Conservation (phyloP, 2,329 filamentous ascomycete genomes). For the Phyllosticta citriasiana region DNA sequence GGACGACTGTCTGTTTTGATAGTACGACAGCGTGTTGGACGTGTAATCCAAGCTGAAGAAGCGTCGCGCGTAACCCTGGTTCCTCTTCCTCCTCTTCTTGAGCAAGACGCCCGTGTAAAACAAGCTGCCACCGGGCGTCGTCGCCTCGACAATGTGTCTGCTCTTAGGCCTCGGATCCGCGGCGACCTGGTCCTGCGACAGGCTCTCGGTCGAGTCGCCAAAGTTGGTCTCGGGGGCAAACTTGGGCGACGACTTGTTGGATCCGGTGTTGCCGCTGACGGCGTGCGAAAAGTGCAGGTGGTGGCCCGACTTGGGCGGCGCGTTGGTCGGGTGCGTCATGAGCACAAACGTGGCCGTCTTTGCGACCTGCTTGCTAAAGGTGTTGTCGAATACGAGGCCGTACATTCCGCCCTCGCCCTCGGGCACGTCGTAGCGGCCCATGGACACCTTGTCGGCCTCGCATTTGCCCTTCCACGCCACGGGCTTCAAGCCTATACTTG, state of each 20-base stretch:
- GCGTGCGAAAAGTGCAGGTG: conserved; percentile 52
- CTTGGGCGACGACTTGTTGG: conserved; percentile 31
- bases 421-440: conserved; percentile 75
- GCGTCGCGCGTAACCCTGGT: conserved; percentile 82
- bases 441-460: conserved; percentile 89
- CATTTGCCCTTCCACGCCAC: conserved; percentile 84
- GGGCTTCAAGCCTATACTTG: conserved; percentile 50
- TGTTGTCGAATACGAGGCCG: conserved; percentile 95
- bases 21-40: conserved; percentile 91
- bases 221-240: conserved; percentile 25
- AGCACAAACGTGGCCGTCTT: conserved; percentile 94
- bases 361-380: conserved; percentile 82
- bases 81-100: conserved; percentile 86
- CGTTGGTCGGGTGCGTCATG: conserved; percentile 80
- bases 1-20: conserved; percentile 87
- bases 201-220: conserved; percentile 46
- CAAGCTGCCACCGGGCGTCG: conserved; percentile 27
- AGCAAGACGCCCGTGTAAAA: conserved; percentile 78
- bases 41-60: conserved; percentile 96
- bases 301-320: conserved; percentile 63
- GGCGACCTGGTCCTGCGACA: conserved; percentile 29
- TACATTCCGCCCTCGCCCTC: conserved; percentile 79
- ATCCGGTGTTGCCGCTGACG: conserved; percentile 35
- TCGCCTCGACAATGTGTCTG: conserved; percentile 19
- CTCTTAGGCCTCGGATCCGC: conserved; percentile 33